These are phyloP conservation scores for Yamadazyma paraphyllophila DNA, from an alignment of 805 yeast species.

Conservation along the genomic window DNA sequence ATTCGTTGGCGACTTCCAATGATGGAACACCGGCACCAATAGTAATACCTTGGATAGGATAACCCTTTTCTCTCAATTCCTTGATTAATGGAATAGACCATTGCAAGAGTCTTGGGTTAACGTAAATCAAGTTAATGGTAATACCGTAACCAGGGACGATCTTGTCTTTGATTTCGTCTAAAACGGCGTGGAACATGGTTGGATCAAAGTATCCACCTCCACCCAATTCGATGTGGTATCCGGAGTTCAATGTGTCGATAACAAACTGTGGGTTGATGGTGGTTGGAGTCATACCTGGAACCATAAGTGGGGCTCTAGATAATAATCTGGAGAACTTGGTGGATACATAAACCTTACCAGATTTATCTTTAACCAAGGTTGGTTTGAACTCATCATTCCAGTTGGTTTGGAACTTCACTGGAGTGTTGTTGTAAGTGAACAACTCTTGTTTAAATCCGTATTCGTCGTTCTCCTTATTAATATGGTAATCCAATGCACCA, in stretches of 20 bases:
- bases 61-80: slow-evolving; percentile 84
- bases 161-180: slow-evolving; percentile 63
- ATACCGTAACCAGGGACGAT: slow-evolving; percentile 86
- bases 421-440: slow-evolving; percentile 63
- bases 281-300: slow-evolving; percentile 99
- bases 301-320: slow-evolving; percentile 94
- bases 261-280: slow-evolving; percentile 94
- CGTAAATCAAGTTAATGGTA: slow-evolving; percentile 90
- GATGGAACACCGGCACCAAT: slow-evolving; percentile 99
- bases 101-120: slow-evolving; percentile 94
- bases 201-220: slow-evolving; percentile 98
- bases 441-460: slow-evolving; percentile 95
- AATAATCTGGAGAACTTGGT: slow-evolving; percentile 90
- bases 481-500: slow-evolving; percentile 68
- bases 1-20: slow-evolving; percentile 93
- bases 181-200: slow-evolving; percentile 65
- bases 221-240: slow-evolving; percentile 95
- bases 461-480: slow-evolving; percentile 65
- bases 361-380: slow-evolving; percentile 67
- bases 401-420: slow-evolving; percentile 80
- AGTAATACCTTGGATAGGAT: slow-evolving; percentile 92
- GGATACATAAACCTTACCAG: slow-evolving; percentile 79
- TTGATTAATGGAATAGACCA: slow-evolving; percentile 98
- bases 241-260: slow-evolving; percentile 91
- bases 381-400: slow-evolving; percentile 92